Evolutionary conservation across 148 eudicot genomes (phyloP).

Genomic region (Polygonum aviculare): DNA sequence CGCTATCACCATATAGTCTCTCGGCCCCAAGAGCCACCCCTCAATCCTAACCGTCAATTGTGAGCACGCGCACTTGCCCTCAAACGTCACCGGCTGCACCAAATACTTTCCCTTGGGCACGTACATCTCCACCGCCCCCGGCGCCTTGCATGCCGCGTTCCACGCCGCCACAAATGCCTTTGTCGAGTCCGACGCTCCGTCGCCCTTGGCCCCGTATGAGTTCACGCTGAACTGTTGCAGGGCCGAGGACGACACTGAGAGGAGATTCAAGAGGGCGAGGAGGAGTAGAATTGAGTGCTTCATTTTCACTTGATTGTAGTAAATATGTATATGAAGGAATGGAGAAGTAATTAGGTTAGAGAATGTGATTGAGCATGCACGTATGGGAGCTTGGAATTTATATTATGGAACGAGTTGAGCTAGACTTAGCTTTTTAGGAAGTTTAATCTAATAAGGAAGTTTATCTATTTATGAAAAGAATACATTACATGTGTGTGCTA

Average conservation of each 20-base stretch:
- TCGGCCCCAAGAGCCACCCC: slow-evolving; percentile 29
- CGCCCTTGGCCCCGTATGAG: slow-evolving; percentile 22
- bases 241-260: not conserved
- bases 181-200: slow-evolving; percentile 20
- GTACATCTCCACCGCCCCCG: not conserved
- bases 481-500: too few relatives aligned
- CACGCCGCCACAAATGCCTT: slow-evolving; percentile 22
- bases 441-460: not conserved
- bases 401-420: too few relatives aligned
- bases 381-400: too few relatives aligned
- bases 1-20: slow-evolving; percentile 14
- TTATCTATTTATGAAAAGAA: too few relatives aligned
- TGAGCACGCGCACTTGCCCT: slow-evolving; percentile 25
- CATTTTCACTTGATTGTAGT: not conserved
- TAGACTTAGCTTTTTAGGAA: not conserved
- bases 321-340: too few relatives aligned
- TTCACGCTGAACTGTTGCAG: slow-evolving; percentile 4
- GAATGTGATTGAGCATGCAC: too few relatives aligned
- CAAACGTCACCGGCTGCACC: slow-evolving; percentile 17
- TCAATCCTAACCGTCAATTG: slow-evolving; percentile 23
- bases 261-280: not conserved
- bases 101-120: slow-evolving; percentile 21
- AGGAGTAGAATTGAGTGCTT: not conserved
- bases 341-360: too few relatives aligned
- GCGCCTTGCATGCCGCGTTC: slow-evolving; percentile 18